Conservation (phyloP, 2,329 filamentous ascomycete genomes). For the Cryphonectria radicalis region DNA sequence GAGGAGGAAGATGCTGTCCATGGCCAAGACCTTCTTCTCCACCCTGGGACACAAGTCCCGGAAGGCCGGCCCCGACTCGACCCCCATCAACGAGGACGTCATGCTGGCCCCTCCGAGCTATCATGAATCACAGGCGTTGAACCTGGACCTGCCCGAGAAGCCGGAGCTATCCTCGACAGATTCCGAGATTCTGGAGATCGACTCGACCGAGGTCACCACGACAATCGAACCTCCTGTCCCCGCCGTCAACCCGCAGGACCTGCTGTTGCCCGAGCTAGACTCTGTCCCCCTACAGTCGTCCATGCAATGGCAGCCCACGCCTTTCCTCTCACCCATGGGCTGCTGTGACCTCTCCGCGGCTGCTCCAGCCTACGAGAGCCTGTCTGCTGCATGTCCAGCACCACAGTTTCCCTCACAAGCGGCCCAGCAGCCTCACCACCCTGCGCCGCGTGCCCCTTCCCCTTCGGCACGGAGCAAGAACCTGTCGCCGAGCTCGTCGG, state of each 20-base stretch:
- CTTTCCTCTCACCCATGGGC: conserved; percentile 27
- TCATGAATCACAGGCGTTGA: conserved; percentile 47
- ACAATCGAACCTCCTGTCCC: conserved; percentile 24
- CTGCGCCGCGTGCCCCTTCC: conserved; percentile 28
- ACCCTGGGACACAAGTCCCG: conserved; percentile 54
- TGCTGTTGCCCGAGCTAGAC: conserved; percentile 40
- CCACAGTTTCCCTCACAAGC: conserved; percentile 7
- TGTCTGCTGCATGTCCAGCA: conserved; percentile 2
- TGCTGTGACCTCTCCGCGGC: conserved; percentile 8
- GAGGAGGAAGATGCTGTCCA: conserved; percentile 55
- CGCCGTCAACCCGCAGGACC: conserved; percentile 39
- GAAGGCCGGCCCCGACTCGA: conserved; percentile 39
- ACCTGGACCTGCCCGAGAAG: conserved; percentile 38
- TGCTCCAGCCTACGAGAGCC: conserved; percentile 18
- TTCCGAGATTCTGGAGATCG: conserved; percentile 55
- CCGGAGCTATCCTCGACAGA: conserved; percentile 51
- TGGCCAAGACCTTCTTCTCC: conserved; percentile 59
- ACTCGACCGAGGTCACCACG: conserved; percentile 48
- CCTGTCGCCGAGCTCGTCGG: conserved; percentile 52
- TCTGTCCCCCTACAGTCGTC: conserved; percentile 29
- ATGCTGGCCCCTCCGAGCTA: conserved; percentile 50
- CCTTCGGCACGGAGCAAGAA: conserved; percentile 44
- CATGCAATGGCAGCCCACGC: conserved; percentile 37
- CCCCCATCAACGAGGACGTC: conserved; percentile 39
- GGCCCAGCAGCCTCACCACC: conserved; percentile 30